Conservation (phyloP, 2,329 filamentous ascomycete genomes). For the Calycina herbarum region DNA sequence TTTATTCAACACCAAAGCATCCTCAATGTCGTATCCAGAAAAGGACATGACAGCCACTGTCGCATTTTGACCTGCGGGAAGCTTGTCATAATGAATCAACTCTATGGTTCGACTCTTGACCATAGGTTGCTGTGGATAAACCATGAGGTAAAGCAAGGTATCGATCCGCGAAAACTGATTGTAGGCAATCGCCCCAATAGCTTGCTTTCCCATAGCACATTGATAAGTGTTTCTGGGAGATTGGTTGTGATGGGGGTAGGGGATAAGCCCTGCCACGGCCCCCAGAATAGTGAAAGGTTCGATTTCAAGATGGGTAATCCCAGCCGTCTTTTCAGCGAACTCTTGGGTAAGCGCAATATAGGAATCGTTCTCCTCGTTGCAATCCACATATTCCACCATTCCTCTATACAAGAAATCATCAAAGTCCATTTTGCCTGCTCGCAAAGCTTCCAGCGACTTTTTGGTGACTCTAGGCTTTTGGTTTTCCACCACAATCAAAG, state of each 20-base stretch:
- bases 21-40: conserved; percentile 98
- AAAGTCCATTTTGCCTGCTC: conserved; percentile 82
- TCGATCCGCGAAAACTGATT: conserved; percentile 98
- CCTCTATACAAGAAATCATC: conserved; percentile 91
- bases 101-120: conserved; percentile 97
- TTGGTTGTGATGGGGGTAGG: conserved; percentile 98
- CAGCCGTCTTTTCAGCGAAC: conserved; percentile 67
- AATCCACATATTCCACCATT: conserved; percentile 93
- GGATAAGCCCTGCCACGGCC: conserved; percentile 92
- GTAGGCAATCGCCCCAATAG: conserved; percentile 95
- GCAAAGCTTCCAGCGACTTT: conserved; percentile 76
- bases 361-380: conserved; percentile 97
- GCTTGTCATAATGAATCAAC: conserved; percentile 93
- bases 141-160: conserved; percentile 91
- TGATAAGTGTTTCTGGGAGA: conserved; percentile 98
- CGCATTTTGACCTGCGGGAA: conserved; percentile 94
- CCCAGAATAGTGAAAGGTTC: conserved; percentile 97
- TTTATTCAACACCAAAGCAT: conserved; percentile 95
- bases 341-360: conserved; percentile 88
- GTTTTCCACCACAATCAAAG: conserved; percentile 92
- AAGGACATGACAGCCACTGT: conserved; percentile 99
- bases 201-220: conserved; percentile 99
- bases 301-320: conserved; percentile 91
- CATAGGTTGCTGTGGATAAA: conserved; percentile 97
- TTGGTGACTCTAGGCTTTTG: conserved; percentile 77